Base-by-base conservation (phyloP, 306 rosid species). In the Corylus heterophylla region DNA sequence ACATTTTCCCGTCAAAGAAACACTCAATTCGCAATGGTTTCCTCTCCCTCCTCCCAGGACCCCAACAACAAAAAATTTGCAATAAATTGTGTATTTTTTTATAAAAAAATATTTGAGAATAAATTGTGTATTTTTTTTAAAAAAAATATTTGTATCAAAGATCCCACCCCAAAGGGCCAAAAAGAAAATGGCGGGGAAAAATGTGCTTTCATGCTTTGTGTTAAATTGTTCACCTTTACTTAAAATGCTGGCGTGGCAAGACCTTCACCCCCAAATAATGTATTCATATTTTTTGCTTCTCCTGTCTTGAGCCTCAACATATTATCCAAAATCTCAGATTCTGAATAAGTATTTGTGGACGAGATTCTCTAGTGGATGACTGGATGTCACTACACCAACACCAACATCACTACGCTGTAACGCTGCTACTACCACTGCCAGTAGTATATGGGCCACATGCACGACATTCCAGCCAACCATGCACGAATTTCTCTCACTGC, bases 291-390 rank as follows among this genome's bases (percentile, higher is more conserved):
- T 72, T 79, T 77, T 74, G 22, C 78, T 45, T 74, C 74, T 63
- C 52, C 11, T 71, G 49, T 66, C 31, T 25, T 54, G 25, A 77
- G 86, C 89, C 94, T 86, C 84, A 84, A 71, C 90, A 84, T 71
- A 72, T 72, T 78, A 79, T 90, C 81, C 58, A 35, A 61, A 47
- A 86, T 88, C 92, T 89, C 87, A 72, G 3, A 54, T 71, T 71
- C 18, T 63, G 94, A 88, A 1, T 79, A 82, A 91, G 85, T 76
- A 89, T 80, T 71, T 89, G 97, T 89, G 98, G 97, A 90, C 90
- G 88, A 90, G 97, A 90, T 82, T 92, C 91, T 79, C 63, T 71
- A 4, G 10, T 76, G 82, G 80, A 85, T 89, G 86, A 75, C 89
- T 67, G 72, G 51, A 39, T 67, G 72, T 76, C 96, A 82, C 89